A percentile compares a stretch with the other conserved stretches of the same genome.
Evolutionary conservation across 2,329 filamentous ascomycete genomes (phyloP).

Genomic region (Colletotrichum simmondsii): DNA sequence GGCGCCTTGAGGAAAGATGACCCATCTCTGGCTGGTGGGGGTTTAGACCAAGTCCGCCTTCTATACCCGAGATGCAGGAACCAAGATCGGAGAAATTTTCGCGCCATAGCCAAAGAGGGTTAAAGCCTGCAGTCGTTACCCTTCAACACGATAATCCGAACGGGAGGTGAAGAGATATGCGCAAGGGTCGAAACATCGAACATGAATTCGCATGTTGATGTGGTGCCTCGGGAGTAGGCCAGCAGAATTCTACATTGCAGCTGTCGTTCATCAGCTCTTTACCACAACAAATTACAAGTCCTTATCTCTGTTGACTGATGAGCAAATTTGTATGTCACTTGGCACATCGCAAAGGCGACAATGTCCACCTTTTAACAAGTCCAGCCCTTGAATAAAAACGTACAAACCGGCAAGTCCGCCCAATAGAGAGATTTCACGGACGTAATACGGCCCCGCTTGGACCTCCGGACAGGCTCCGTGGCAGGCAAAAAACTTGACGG

Average conservation of each 20-base stretch:
- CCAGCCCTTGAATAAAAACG: constrained; percentile 2
- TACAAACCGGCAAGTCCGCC: background rate
- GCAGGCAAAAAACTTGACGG: background rate
- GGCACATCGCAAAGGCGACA: background rate
- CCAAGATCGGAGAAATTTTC: background rate
- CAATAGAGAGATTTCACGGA: constrained; percentile 3
- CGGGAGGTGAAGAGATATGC: background rate
- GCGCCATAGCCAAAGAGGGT: background rate
- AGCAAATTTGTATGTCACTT: constrained; percentile 5
- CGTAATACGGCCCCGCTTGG: constrained; percentile 14
- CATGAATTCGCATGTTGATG: background rate
- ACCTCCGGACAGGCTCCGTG: constrained; percentile 1
- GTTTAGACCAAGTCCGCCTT: background rate
- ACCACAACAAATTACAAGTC: background rate
- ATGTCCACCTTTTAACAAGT: background rate
- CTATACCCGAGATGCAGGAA: background rate
- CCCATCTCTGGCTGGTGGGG: background rate
- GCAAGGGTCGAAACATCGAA: background rate
- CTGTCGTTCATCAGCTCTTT: background rate
- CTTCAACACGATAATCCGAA: background rate
- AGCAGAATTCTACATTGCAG: no score
- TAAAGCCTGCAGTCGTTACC: background rate
- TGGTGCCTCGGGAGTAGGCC: background rate
- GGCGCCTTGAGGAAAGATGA: background rate
- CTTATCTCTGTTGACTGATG: background rate